These are phyloP conservation scores for Botryotinia globosa DNA, from an alignment of 2,329 filamentous ascomycete genomes.

Conservation along the genomic window DNA sequence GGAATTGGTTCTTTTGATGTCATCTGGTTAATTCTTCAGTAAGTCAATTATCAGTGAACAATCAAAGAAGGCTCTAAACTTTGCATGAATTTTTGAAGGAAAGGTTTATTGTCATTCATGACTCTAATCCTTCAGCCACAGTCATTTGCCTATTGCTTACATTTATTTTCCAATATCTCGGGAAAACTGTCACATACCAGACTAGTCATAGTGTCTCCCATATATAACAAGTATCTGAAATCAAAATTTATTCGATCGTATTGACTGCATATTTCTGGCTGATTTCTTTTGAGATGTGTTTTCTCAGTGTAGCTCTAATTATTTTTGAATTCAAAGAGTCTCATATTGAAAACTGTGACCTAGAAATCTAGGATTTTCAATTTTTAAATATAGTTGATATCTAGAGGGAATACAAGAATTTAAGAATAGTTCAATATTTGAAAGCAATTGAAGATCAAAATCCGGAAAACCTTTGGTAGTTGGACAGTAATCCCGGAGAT, in stretches of 20 bases:
- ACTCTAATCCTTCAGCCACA: neutral
- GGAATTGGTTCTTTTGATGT: neutral
- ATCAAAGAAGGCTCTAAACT: neutral
- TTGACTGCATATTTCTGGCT: neutral
- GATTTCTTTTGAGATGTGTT: fast-evolving
- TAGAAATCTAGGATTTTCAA: neutral
- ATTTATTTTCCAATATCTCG: neutral
- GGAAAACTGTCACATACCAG: neutral
- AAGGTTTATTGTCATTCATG: neutral
- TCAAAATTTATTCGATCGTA: fast-evolving
- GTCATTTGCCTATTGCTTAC: fast-evolving
- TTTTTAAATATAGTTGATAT: neutral
- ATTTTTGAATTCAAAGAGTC: too few species aligned
- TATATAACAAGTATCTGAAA: neutral
- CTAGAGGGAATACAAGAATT: neutral
- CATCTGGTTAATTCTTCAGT: neutral
- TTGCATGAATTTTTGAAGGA: neutral
- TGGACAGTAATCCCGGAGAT: neutral
- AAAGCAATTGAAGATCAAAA: neutral
- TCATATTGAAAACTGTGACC: neutral
- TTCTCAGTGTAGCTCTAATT: fast-evolving
- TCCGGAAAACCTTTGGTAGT: neutral
- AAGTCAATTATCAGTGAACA: neutral
- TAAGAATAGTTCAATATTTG: neutral
- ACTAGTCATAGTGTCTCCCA: neutral